Base-by-base conservation (phyloP, 768 basidiomycete genomes). In the Amanita rimosa region DNA sequence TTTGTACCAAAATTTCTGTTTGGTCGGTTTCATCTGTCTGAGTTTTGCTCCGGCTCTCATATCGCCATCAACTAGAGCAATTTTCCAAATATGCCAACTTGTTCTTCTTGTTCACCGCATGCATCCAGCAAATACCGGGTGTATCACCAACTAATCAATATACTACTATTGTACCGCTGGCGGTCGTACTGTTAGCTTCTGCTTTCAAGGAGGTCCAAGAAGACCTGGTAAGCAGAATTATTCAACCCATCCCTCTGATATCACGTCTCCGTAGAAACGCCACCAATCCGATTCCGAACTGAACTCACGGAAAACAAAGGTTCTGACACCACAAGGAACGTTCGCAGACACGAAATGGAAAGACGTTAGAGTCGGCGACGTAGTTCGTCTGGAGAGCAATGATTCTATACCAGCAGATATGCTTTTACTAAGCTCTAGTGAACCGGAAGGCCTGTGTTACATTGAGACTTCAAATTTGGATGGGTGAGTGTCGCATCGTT, bases 11-110 rank as follows among this genome's bases (percentile, higher is more conserved):
- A 97, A 65, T 99, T 98, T 67, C 65, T 99, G 51, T 76, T 78
- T 46, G 93, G 95, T 97, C 57, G 54, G 80, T 69, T 21, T 43
- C 49, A 29, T 24, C 9, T 36, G 26, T 29, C 40, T 19, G 44
- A 37, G 31, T 26, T 50, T 29, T 24, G 19, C 16, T 24, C 27
- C 16, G 40, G 21, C 6, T 4, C 22, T 13, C 33, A 10, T 47
- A 40, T 47, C 46, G 21, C 51, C 57, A 49, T 22, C 24, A 24
- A 44, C 5, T 66, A 95, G 94, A 95, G 63, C 93, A 97, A 79
- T 96, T 97, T 72, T 93, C 90, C 38, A 91, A 96, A 78, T 97
- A 97, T 62, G 95, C 96, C 56, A 98, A 99, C 62, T 46, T 98
- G 52, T 99, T 99, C 74, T 99, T 99, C 75, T 73, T 99, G 51